Evolutionary conservation across 306 rosid species (phyloP), one percentile per base, ranked within the genome.

Genomic region (Purshia tridentata): DNA sequence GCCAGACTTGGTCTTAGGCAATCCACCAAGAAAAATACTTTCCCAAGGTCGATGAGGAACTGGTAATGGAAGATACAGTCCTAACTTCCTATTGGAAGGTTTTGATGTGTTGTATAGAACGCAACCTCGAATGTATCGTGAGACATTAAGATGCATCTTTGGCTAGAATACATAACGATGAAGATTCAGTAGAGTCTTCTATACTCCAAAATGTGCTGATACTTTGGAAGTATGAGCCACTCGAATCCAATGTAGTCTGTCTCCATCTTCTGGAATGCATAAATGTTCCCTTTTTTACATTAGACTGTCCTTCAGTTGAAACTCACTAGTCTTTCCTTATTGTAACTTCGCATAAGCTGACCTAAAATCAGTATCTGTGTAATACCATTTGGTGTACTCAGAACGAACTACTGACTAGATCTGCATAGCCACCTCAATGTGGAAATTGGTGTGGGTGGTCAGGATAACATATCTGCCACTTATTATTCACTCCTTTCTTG

Each of bases 51-150:
- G 47, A 3, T 5, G 46, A 18, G 40, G 69, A 47, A 72, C 49
- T 16, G 8, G 69, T 8, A 72, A 4, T 47, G 77, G 69, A 8
- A 46, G 29, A 48, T 59, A 61, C 42, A 73, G 2, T 9, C 77
- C 49, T 10, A 73, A 60, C 61, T 73, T 61, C 50, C 59, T 47
- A 19, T 70, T 70, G 0, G 61, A 45, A 46, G 61, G 69, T 9
- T 59, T 73, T 2, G 50, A 72, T 0, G 49, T 73, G 49, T 60
- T 73, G 3, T 42, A 49, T 11, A 47, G 2, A 16, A 49, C 14
- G 14, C 35, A 73, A 29, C 49, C 69, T 48, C 29, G n/a, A 13
- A 73, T 47, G 16, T 45, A 61, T 0, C 9, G 3, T 3, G 77
- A 59, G 20, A 56, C 35, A 55, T 71, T 44, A 0, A 47, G 63